Percentiles rank a stretch among this genome's conserved stretches.
phyloP scores from a whole-genome alignment of 257 asterid species.

The Phtheirospermum japonicum region DNA sequence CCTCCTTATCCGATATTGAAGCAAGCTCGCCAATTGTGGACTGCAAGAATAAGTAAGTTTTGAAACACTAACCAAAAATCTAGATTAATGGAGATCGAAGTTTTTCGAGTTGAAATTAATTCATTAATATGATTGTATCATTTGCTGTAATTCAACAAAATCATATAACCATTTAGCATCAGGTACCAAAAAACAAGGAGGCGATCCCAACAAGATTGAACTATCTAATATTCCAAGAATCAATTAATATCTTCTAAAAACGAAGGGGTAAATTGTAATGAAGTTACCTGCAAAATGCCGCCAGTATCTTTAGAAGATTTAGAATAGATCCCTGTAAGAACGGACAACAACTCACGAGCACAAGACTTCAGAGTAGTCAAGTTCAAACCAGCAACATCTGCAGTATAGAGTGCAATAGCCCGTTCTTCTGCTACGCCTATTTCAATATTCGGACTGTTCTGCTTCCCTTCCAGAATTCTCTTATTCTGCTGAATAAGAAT shows the following conservation, averaged over 20 bases:
- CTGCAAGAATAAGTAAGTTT: constrained; percentile 41
- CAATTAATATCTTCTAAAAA: background rate
- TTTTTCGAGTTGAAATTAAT: background rate
- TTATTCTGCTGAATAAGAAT: constrained; percentile 81
- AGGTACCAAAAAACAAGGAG: background rate
- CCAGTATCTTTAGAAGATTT: constrained; percentile 60
- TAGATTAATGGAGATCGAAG: background rate
- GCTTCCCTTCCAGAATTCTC: constrained; percentile 53
- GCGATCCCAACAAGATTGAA: constrained; percentile 1
- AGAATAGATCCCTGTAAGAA: constrained; percentile 52
- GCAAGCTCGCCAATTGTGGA: constrained; percentile 72
- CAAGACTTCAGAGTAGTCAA: constrained; percentile 60
- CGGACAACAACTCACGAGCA: constrained; percentile 49
- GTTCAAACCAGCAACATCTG: constrained; percentile 57
- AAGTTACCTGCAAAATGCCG: constrained; percentile 68
- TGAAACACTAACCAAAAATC: constrained; percentile 2
- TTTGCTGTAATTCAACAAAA: background rate
- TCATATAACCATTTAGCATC: background rate
- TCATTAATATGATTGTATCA: background rate
- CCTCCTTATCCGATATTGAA: constrained; percentile 64
- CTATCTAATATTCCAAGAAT: background rate
- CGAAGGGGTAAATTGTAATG: background rate
- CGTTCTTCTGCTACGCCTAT: constrained; percentile 46
- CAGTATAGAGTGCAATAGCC: constrained; percentile 53
- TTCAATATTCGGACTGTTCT: constrained; percentile 35